phyloP scores from a whole-genome alignment of 1,284 basidiomycete species.

The Apiotrichum siamense region DNA sequence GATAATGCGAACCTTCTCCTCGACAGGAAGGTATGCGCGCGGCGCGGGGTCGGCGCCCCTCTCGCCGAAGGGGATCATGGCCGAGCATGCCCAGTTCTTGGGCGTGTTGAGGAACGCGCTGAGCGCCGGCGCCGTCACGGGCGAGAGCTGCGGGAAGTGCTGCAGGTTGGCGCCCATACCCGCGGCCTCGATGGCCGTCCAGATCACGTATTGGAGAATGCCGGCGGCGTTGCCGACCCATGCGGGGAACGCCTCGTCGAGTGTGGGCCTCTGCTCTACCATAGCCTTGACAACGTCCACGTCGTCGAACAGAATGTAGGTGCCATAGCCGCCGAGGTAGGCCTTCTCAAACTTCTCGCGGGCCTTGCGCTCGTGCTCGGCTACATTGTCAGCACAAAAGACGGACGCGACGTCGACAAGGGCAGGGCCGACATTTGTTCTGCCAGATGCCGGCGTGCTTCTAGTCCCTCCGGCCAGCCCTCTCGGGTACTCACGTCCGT shows the following conservation, averaged over 20 bases:
- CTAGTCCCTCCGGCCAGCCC: too few relatives aligned
- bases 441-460: neutral
- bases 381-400: constrained; percentile 1
- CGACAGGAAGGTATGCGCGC: constrained; percentile 29
- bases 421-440: neutral
- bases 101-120: constrained; percentile 42
- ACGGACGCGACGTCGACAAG: too few relatives aligned
- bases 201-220: constrained; percentile 48
- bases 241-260: constrained; percentile 25
- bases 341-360: constrained; percentile 14
- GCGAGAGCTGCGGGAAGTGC: constrained; percentile 34
- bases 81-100: constrained; percentile 43
- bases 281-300: constrained; percentile 44
- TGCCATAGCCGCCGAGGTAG: constrained; percentile 48
- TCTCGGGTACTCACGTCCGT: neutral
- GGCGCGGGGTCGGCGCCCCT: constrained; percentile 35
- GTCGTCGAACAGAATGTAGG: constrained; percentile 51
- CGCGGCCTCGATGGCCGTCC: constrained; percentile 49
- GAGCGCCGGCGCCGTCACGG: constrained; percentile 31
- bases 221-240: constrained; percentile 34
- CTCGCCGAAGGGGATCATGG: constrained; percentile 51
- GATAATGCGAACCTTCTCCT: constrained; percentile 21
- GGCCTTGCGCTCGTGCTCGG: neutral
- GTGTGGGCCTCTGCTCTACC: constrained; percentile 44
- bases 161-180: constrained; percentile 51